A percentile compares a stretch with the other conserved stretches of the same genome.
Evolutionary conservation across 352 stramenopile species (phyloP).

Genomic region (Elongisporangium senticosum): DNA sequence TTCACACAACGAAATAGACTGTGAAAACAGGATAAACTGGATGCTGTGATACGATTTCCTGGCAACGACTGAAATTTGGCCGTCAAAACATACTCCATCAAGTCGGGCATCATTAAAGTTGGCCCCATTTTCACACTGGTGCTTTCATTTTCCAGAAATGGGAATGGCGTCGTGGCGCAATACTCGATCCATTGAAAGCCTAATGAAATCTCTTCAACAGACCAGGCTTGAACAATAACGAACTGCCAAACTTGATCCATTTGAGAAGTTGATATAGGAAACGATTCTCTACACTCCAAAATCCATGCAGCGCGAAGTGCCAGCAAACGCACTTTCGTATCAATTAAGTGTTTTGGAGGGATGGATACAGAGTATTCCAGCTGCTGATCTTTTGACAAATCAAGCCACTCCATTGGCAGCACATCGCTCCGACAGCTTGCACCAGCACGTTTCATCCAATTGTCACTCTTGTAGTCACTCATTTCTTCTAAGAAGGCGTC

Average conservation of each 20-base stretch:
- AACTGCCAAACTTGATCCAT: slow-evolving; percentile 40
- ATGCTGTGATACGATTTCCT: slow-evolving; percentile 27
- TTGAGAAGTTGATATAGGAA: slow-evolving; percentile 11
- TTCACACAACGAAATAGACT: slow-evolving; percentile 66
- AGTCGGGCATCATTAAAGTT: slow-evolving; percentile 18
- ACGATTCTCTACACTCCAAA: slow-evolving; percentile 13
- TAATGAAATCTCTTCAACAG: slow-evolving; percentile 44
- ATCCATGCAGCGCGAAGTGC: slow-evolving; percentile 56
- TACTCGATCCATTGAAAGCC: slow-evolving; percentile 77
- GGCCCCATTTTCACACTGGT: not conserved
- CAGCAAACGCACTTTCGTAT: slow-evolving; percentile 43
- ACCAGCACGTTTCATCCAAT: not conserved
- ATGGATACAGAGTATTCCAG: not conserved
- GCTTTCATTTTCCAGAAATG: not conserved
- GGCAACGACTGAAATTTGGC: slow-evolving; percentile 39
- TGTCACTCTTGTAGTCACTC: not conserved
- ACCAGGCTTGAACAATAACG: slow-evolving; percentile 25
- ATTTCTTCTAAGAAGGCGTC: slow-evolving; percentile 1
- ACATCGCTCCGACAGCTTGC: not conserved
- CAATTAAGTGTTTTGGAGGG: not conserved
- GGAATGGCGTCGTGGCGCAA: slow-evolving; percentile 35
- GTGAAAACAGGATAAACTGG: slow-evolving; percentile 62
- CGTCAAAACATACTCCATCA: slow-evolving; percentile 27
- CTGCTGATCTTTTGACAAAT: not conserved
- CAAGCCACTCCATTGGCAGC: not conserved